Evolutionary conservation across 805 yeast genomes (phyloP).

Genomic region (Ogataea trehalophila): DNA sequence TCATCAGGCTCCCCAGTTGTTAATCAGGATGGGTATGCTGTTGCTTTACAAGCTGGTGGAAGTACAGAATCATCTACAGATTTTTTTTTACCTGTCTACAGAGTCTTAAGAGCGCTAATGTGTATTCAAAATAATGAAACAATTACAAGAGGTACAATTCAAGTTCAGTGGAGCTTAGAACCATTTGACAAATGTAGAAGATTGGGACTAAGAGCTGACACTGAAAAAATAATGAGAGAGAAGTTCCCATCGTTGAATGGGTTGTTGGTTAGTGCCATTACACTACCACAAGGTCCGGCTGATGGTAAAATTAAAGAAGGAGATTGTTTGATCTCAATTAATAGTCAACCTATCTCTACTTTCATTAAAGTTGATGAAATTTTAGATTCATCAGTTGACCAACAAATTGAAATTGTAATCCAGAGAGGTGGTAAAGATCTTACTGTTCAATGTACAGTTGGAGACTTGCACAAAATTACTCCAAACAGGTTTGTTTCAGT

Average conservation of each 20-base stretch:
- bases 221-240: slow-evolving; percentile 65
- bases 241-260: slow-evolving; percentile 74
- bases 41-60: slow-evolving; percentile 94
- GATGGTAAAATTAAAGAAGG: slow-evolving; percentile 73
- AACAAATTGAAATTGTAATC: slow-evolving; percentile 48
- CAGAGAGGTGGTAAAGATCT: slow-evolving; percentile 72
- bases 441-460: slow-evolving; percentile 49
- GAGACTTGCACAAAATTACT: slow-evolving; percentile 75
- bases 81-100: slow-evolving; percentile 79
- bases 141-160: slow-evolving; percentile 86
- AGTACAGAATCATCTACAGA: slow-evolving; percentile 88
- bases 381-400: slow-evolving; percentile 65
- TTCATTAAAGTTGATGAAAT: slow-evolving; percentile 82
- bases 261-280: slow-evolving; percentile 73
- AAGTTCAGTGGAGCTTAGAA: slow-evolving; percentile 80
- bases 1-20: slow-evolving; percentile 97
- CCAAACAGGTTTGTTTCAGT: slow-evolving; percentile 79
- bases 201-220: slow-evolving; percentile 71
- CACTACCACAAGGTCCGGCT: slow-evolving; percentile 84
- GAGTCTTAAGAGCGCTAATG: slow-evolving; percentile 75
- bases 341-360: slow-evolving; percentile 57
- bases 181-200: slow-evolving; percentile 91
- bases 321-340: slow-evolving; percentile 72
- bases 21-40: slow-evolving; percentile 77
- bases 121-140: slow-evolving; percentile 58